Evolutionary conservation across 768 basidiomycete species (phyloP).

Genomic region (Suillus bovinus): DNA sequence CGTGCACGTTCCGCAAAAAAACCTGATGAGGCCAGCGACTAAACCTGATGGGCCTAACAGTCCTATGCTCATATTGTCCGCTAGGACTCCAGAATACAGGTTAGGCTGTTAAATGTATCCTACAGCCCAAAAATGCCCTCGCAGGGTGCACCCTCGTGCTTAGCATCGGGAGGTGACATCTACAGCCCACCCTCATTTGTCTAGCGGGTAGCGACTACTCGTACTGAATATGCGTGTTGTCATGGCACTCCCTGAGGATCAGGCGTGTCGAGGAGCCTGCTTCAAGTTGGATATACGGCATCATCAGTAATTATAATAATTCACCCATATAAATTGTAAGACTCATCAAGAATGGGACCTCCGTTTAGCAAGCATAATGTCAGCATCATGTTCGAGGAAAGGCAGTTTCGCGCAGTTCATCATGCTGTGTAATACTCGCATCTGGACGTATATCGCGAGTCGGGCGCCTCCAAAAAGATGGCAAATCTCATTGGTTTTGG

Average conservation of each 20-base stretch:
- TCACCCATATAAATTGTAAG: neutral
- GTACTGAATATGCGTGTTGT: neutral
- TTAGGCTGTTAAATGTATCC: neutral
- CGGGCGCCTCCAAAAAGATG: neutral
- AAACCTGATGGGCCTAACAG: neutral
- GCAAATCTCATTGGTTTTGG: neutral
- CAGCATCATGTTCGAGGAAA: neutral
- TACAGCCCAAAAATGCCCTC: neutral
- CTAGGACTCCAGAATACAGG: neutral
- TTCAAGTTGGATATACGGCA: neutral
- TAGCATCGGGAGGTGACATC: neutral
- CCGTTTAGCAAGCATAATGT: neutral
- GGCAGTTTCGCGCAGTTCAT: neutral
- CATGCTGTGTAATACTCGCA: neutral
- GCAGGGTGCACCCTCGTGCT: neutral
- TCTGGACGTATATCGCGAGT: neutral
- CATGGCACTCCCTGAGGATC: neutral
- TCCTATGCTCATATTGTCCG: neutral
- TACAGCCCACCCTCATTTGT: neutral
- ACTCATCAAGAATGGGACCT: neutral
- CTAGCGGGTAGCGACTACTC: neutral
- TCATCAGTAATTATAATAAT: neutral
- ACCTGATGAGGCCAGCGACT: neutral
- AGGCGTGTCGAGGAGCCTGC: neutral
- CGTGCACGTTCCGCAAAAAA: neutral